Conservation (phyloP, 2,329 filamentous ascomycete genomes). For the Ophiostoma quercus region DNA sequence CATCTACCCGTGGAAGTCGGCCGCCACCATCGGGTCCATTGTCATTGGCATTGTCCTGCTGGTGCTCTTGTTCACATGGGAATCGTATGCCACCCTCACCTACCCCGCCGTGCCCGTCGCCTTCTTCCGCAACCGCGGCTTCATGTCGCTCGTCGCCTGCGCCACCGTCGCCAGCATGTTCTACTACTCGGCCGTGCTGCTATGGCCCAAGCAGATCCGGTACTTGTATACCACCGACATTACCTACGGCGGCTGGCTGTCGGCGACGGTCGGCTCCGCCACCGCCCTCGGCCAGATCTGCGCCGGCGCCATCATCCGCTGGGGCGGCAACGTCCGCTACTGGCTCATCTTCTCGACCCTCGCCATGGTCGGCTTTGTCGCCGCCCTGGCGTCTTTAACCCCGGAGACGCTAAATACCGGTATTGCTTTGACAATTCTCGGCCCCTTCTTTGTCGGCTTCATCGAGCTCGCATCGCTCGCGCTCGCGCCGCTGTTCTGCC, state of each 20-base stretch:
- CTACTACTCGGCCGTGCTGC: constrained; percentile 38
- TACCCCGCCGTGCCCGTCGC: constrained; percentile 37
- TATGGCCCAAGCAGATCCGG: constrained; percentile 37
- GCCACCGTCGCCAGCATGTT: constrained; percentile 36
- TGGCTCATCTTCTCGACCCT: constrained; percentile 32
- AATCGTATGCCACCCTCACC: constrained; percentile 28
- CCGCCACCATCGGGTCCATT: constrained; percentile 32
- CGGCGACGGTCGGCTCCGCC: constrained; percentile 15
- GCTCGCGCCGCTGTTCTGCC: constrained; percentile 27
- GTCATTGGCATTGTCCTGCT: constrained; percentile 29
- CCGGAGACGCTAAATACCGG: constrained; percentile 16
- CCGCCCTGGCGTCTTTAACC: constrained; percentile 8
- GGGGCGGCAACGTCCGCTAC: constrained; percentile 21
- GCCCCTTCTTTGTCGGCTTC: constrained; percentile 21
- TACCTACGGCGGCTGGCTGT: constrained; percentile 19
- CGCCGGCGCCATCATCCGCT: constrained; percentile 17
- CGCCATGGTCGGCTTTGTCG: constrained; percentile 32
- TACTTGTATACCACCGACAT: constrained; percentile 29
- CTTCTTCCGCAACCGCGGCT: constrained; percentile 34
- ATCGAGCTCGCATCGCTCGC: constrained; percentile 23
- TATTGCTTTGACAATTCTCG: constrained; percentile 21
- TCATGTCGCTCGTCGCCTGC: constrained; percentile 34
- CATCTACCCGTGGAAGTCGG: constrained; percentile 34
- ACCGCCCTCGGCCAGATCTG: constrained; percentile 19
- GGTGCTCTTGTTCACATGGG: background rate